These are phyloP conservation scores for Phytophthora citricola DNA, from an alignment of 352 stramenopile species.

Conservation along the genomic window DNA sequence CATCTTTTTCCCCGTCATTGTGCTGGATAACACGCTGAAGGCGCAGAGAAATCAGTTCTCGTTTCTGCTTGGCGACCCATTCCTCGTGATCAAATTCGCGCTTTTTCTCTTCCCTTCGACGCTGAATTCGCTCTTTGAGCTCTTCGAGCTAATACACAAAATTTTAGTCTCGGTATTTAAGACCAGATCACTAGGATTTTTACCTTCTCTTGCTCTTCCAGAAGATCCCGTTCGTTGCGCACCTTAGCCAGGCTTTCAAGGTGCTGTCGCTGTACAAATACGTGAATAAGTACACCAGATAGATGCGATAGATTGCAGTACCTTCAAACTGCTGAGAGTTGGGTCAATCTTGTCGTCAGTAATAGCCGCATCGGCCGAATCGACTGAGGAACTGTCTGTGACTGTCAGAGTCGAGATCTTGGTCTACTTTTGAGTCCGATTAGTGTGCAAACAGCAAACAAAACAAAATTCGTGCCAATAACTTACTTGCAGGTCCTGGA, in stretches of 20 bases:
- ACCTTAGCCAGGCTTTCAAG: slow-evolving; percentile 52
- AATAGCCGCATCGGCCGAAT: neutral
- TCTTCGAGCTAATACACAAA: slow-evolving; percentile 46
- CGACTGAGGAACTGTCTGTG: slow-evolving; percentile 5
- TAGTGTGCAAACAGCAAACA: slow-evolving; percentile 13
- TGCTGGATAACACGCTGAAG: slow-evolving; percentile 49
- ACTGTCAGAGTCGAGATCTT: slow-evolving; percentile 33
- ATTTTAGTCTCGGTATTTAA: slow-evolving; percentile 3
- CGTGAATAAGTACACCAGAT: neutral
- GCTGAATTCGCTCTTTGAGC: slow-evolving; percentile 51
- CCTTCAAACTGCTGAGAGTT: slow-evolving; percentile 49
- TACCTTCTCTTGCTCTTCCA: slow-evolving; percentile 72
- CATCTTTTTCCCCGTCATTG: slow-evolving; percentile 14
- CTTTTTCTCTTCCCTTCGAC: slow-evolving; percentile 53
- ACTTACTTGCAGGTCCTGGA: slow-evolving; percentile 38
- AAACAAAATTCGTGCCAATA: neutral
- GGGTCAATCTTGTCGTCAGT: slow-evolving; percentile 31
- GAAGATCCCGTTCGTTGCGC: slow-evolving; percentile 58
- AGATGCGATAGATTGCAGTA: slow-evolving; percentile 11
- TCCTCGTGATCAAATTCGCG: slow-evolving; percentile 51
- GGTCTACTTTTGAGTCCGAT: slow-evolving; percentile 37
- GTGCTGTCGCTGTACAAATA: slow-evolving; percentile 38
- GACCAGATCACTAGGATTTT: neutral
- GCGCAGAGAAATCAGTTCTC: slow-evolving; percentile 47
- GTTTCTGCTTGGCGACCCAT: slow-evolving; percentile 63